Evolutionary conservation across 202 grass and related monocot genomes (phyloP).

Genomic region (Zizania palustris): DNA sequence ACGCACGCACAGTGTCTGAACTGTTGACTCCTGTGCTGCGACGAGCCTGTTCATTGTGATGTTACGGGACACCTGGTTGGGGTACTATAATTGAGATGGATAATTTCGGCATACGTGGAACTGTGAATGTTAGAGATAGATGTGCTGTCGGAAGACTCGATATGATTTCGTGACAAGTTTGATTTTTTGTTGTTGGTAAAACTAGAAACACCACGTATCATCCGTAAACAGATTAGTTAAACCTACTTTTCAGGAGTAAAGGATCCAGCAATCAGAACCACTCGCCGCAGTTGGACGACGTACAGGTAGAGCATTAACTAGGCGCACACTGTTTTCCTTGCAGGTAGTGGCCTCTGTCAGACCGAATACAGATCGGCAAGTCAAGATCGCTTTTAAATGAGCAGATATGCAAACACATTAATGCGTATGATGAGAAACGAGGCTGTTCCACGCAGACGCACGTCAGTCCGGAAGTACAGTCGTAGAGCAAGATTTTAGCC

Average conservation of each 20-base stretch:
- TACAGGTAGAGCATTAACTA: neutral
- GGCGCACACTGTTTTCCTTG: conserved; percentile 28
- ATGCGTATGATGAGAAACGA: neutral
- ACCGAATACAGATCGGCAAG: neutral
- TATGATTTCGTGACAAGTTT: neutral
- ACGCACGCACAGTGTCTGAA: too few species aligned
- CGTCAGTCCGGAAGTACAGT: neutral
- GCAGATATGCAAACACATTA: neutral
- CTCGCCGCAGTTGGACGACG: neutral
- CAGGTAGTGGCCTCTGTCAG: neutral
- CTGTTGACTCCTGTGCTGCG: too few species aligned
- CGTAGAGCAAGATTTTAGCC: too few species aligned
- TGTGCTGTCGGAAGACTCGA: too few species aligned
- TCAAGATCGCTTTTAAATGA: conserved; percentile 27
- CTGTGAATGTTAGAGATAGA: too few species aligned
- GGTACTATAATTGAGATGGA: too few species aligned
- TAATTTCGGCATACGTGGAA: too few species aligned
- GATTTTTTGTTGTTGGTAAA: neutral
- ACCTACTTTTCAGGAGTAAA: neutral
- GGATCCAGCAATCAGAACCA: neutral
- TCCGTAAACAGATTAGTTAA: neutral
- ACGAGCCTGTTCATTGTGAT: too few species aligned
- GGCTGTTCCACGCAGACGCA: neutral
- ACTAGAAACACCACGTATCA: neutral
- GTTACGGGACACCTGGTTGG: too few species aligned